These are phyloP conservation scores for Daldinia eschscholtzii DNA, from an alignment of 2,329 filamentous ascomycete species.

Conservation along the genomic window DNA sequence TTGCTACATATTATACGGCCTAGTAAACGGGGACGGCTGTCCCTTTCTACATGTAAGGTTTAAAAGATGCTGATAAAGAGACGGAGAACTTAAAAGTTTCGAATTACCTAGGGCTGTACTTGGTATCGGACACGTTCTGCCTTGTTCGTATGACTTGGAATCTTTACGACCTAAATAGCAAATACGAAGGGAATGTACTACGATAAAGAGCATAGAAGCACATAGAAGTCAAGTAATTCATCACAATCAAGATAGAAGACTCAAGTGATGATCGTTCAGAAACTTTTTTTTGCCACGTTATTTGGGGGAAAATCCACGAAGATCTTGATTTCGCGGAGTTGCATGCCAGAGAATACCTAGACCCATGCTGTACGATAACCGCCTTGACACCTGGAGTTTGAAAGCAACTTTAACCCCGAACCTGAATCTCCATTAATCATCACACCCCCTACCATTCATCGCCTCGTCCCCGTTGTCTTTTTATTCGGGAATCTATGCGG, in stretches of 20 bases:
- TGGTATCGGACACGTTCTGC: background rate
- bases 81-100: background rate
- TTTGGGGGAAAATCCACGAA: conserved; percentile 49
- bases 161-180: background rate
- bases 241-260: conserved; percentile 2
- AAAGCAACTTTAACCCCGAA: conserved; percentile 53
- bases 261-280: conserved; percentile 38
- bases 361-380: conserved; percentile 55
- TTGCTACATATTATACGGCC: too few species aligned
- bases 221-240: background rate
- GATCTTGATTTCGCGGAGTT: conserved; percentile 50
- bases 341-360: conserved; percentile 54
- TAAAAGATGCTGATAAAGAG: background rate
- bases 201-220: background rate
- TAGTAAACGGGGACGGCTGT: background rate
- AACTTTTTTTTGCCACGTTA: conserved; percentile 47
- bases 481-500: conserved; percentile 63
- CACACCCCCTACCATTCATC: conserved; percentile 40
- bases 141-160: background rate
- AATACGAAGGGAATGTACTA: background rate
- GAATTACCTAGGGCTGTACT: background rate
- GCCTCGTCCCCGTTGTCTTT: conserved; percentile 14
- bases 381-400: conserved; percentile 55
- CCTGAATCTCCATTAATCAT: conserved; percentile 48
- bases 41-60: background rate